Conservation (phyloP, 441 rosid genomes). For the Pelargonium citronellum region DNA sequence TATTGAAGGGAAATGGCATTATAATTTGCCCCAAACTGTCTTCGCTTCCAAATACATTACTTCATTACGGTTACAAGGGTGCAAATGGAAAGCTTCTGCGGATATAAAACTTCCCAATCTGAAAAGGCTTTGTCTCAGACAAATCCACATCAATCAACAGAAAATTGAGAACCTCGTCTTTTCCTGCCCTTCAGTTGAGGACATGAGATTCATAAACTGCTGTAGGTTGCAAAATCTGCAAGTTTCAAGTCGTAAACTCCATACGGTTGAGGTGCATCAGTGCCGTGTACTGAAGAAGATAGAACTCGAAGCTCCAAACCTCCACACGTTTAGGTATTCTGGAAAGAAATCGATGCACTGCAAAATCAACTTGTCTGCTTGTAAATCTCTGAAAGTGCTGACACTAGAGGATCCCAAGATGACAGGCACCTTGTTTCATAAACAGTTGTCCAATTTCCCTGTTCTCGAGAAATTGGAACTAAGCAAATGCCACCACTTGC, state of each 20-base stretch:
- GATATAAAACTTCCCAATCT: slow-evolving; percentile 23
- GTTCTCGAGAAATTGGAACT: slow-evolving; percentile 29
- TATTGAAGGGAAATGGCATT: background rate
- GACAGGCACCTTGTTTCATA: slow-evolving; percentile 21
- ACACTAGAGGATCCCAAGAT: slow-evolving; percentile 24
- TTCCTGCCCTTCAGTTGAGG: slow-evolving; percentile 30
- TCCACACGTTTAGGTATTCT: slow-evolving; percentile 28
- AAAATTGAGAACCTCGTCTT: slow-evolving; percentile 17
- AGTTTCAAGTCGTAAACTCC: slow-evolving; percentile 20
- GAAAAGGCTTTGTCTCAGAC: slow-evolving; percentile 24
- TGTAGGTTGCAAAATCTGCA: slow-evolving; percentile 18
- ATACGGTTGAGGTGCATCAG: slow-evolving; percentile 29
- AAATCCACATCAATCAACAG: slow-evolving; percentile 17
- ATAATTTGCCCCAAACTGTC: slow-evolving; percentile 19
- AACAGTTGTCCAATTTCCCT: slow-evolving; percentile 24
- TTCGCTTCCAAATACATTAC: slow-evolving; percentile 22
- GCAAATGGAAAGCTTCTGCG: slow-evolving; percentile 20
- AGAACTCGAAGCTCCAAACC: slow-evolving; percentile 23
- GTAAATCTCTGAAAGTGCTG: slow-evolving; percentile 25
- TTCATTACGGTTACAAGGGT: slow-evolving; percentile 27
- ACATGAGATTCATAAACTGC: slow-evolving; percentile 28
- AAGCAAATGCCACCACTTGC: slow-evolving; percentile 25
- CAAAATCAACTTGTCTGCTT: slow-evolving; percentile 15
- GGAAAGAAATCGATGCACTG: slow-evolving; percentile 12
- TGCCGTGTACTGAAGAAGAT: slow-evolving; percentile 23